Evolutionary conservation across 805 yeast species (phyloP), one percentile per base, ranked within the genome.

Genomic region (Brettanomyces nanus): DNA sequence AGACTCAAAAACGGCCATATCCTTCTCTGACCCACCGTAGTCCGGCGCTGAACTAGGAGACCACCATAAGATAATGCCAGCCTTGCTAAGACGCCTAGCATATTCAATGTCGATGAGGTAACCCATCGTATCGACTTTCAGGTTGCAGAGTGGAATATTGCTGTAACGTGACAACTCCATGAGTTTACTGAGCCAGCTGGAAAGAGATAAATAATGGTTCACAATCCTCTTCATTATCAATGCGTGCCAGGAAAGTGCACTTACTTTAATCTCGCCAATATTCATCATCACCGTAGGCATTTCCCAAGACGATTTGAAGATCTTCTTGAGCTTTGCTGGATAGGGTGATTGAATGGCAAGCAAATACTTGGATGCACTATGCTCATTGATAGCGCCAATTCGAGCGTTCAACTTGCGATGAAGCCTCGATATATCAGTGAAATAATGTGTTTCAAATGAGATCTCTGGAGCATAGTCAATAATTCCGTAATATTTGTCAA

Each of bases 41-140:
- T 86, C 96, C 0, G 96, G 90, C 32, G 71, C 59, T 1, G 90
- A 83, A 15, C 69, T 68, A 3, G 79, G 74, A 0, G 95, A 84
- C 97, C 98, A 92, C 97, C 98, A 92, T 22, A 94, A 62, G 5
- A 90, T 80, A 29, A 84, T 73, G 42, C 77, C 75, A 34, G 75
- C 73, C 33, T 75, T 69, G 15, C 65, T 65, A 39, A 92, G 67
- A 36, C 78, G 68, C 50, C 98, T 68, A 0, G 97, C 95, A 57
- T 85, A 92, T 39, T 78, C 78, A 30, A 90, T 71, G 58, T 92
- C 99, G 42, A 90, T 82, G 49, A 87, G 64, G 48, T 75, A 84
- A 0, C 84, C 80, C 59, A 80, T 68, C 45, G 85, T 82, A 41
- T 83, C 90, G n/a, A 77, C 67, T 45, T 77, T 78, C 45, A 90